Evolutionary conservation across 169 alveolate species (phyloP), one percentile per base, ranked within the genome.

Genomic region (Plasmodium blacklocki): DNA sequence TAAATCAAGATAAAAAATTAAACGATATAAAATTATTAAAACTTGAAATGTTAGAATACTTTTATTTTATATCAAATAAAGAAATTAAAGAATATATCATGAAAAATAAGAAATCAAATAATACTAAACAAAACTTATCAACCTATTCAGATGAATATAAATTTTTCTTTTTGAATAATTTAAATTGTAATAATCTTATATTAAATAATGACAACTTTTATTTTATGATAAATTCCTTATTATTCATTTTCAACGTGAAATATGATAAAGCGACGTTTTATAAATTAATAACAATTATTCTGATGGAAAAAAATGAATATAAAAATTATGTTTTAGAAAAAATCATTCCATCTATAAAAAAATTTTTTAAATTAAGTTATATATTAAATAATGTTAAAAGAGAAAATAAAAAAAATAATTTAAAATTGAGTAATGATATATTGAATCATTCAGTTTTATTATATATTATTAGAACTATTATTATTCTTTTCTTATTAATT

Each of bases 391-490:
- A 62, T 68, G 60, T 83, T 49, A 70, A 68, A 54, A 83, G 43
- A 72, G 49, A 32, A 83, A 68, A 49, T 58, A 83, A 68, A 68
- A 83, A 21, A 83, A 67, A 60, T 8, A 68, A 83, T 23, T 68
- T 83, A 54, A 83, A 72, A 68, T 18, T 83, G 45, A 66, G 73
- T 7, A 50, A 18, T n/a, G 72, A 83, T 19, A 23, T 83, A n/a
- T 15, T 60, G 21, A 83, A 68, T n/a, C 85, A 83, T 58, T 83
- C 91, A 18, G 67, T 68, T 15, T 62, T 83, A 5, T 29, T 83
- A 32, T 83, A 83, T 50, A 83, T 72, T 39, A 72, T 83, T 62
- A 39, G 91, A 83, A 83, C 74, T 12, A 68, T 73, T 60, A 26
- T 83, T 39, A 54, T 83, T 58, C 70, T 83, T 14, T 60, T 83